Conservation (phyloP, 345 rosid genomes). For the Eucalyptus albens region DNA sequence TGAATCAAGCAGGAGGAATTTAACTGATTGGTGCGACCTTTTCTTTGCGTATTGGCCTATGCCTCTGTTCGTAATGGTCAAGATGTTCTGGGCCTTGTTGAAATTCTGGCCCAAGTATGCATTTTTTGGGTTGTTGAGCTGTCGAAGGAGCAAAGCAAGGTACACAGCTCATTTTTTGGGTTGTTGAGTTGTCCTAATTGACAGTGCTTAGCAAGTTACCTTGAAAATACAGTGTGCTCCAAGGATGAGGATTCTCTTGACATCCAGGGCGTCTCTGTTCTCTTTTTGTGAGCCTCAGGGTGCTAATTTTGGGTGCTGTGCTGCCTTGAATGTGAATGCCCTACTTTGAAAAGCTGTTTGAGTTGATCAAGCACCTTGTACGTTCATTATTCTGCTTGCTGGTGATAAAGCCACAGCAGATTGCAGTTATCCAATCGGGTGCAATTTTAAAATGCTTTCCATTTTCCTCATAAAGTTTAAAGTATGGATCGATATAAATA, state of each 20-base stretch:
- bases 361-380: not conserved
- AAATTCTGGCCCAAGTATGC: not conserved
- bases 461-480: not conserved
- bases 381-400: not conserved
- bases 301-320: not conserved
- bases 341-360: not conserved
- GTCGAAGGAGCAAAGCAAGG: not conserved
- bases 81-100: not conserved
- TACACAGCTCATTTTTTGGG: not conserved
- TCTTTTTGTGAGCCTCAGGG: not conserved
- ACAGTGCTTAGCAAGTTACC: not conserved
- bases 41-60: not conserved
- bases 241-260: not conserved
- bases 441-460: not conserved
- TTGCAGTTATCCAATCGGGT: not conserved
- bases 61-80: not conserved
- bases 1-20: not conserved
- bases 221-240: not conserved
- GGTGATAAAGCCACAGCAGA: not conserved
- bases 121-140: not conserved
- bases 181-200: not conserved
- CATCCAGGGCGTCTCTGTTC: not conserved
- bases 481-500: not conserved
- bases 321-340: not conserved
- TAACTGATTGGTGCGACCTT: not conserved